Evolutionary conservation across 768 basidiomycete genomes (phyloP).

Genomic region (Suillus discolor): DNA sequence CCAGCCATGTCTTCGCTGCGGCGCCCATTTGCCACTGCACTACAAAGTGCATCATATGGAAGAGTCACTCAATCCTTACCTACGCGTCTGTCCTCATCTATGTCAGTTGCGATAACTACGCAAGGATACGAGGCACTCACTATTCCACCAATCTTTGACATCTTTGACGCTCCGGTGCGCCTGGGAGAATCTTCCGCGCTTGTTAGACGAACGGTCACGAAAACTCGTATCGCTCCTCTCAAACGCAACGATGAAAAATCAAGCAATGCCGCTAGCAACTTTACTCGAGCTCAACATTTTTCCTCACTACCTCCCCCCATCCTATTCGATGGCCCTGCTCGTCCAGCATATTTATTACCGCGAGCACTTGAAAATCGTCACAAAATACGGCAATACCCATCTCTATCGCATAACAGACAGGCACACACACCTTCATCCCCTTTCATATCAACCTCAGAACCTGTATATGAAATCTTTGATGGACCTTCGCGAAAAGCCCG

Average conservation of each 20-base stretch:
- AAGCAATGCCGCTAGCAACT: slow-evolving; percentile 10
- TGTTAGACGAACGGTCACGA: slow-evolving; percentile 19
- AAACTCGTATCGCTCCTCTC: slow-evolving; percentile 11
- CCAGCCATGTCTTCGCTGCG: slow-evolving; percentile 20
- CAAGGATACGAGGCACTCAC: slow-evolving; percentile 14
- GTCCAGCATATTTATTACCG: slow-evolving; percentile 29
- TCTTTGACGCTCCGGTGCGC: slow-evolving; percentile 50
- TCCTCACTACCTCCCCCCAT: slow-evolving; percentile 45
- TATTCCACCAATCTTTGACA: slow-evolving; percentile 46
- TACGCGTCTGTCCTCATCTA: slow-evolving; percentile 18
- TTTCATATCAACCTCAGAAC: slow-evolving; percentile 31
- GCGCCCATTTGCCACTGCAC: slow-evolving; percentile 12
- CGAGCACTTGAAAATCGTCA: slow-evolving; percentile 16
- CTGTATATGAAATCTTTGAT: slow-evolving; percentile 43
- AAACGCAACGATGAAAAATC: slow-evolving; percentile 13
- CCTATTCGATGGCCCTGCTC: slow-evolving; percentile 53
- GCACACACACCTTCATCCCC: slow-evolving; percentile 15
- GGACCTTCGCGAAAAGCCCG: slow-evolving; percentile 43
- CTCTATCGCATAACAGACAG: slow-evolving; percentile 7
- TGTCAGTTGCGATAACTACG: slow-evolving; percentile 10
- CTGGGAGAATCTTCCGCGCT: slow-evolving; percentile 39
- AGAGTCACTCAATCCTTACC: slow-evolving; percentile 16
- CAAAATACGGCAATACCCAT: slow-evolving; percentile 14
- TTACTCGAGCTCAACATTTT: slow-evolving; percentile 17
- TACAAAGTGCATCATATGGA: slow-evolving; percentile 12